Conservation (phyloP, 2,329 filamentous ascomycete genomes). For the Herpotrichia juniperi region DNA sequence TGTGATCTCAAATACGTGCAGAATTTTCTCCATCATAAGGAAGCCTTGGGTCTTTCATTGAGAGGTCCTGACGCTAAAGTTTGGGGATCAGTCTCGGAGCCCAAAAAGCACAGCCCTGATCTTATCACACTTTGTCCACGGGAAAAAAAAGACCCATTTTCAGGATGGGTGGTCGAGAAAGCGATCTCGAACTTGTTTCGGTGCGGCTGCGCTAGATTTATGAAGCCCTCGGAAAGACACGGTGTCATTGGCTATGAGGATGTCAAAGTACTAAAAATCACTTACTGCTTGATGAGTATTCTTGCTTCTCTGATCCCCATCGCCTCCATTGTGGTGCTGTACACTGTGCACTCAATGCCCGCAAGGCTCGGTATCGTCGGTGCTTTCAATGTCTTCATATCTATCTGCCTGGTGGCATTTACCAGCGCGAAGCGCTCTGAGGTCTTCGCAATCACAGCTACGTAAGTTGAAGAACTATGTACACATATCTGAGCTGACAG, state of each 20-base stretch:
- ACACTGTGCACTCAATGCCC: slow-evolving; percentile 14
- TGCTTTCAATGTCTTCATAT: slow-evolving; percentile 27
- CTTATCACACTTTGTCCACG: neutral
- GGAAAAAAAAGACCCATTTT: slow-evolving; percentile 20
- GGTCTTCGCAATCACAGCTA: slow-evolving; percentile 32
- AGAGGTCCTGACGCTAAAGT: neutral
- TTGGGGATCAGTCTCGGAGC: neutral
- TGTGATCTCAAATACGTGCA: slow-evolving; percentile 23
- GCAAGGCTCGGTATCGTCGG: slow-evolving; percentile 22
- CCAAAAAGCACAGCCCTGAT: neutral
- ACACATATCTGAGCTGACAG: too few relatives aligned
- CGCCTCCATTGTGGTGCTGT: slow-evolving; percentile 22
- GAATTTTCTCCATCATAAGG: slow-evolving; percentile 12
- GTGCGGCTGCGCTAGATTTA: slow-evolving; percentile 17
- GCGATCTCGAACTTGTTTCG: slow-evolving; percentile 10
- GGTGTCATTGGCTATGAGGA: slow-evolving; percentile 1
- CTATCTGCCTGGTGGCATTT: slow-evolving; percentile 23
- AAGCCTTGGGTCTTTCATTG: neutral
- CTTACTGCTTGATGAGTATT: slow-evolving; percentile 23
- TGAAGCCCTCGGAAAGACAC: slow-evolving; percentile 9
- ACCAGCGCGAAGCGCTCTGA: slow-evolving; percentile 29
- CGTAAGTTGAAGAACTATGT: too few relatives aligned
- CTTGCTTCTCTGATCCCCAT: slow-evolving; percentile 29
- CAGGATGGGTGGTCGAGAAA: slow-evolving; percentile 18
- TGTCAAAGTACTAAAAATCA: slow-evolving; percentile 16